A percentile compares a stretch with the other conserved stretches of the same genome.
Evolutionary conservation across 2,329 filamentous ascomycete species (phyloP).

Genomic region (Cladosporium sp.): DNA sequence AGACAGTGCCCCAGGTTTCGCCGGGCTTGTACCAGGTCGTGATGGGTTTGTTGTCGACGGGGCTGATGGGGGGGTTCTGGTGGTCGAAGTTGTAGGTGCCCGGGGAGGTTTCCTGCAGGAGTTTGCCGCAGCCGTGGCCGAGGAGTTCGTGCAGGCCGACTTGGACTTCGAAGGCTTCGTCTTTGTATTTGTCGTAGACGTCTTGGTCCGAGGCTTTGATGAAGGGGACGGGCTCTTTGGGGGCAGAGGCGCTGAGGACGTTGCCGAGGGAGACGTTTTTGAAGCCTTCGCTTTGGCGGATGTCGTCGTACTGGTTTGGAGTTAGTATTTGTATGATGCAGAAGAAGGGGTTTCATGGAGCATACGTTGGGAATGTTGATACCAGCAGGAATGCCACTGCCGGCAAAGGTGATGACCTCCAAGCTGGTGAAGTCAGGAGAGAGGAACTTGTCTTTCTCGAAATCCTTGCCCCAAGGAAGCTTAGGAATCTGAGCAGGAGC

Average conservation of each 20-base stretch:
- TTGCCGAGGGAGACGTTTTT: conserved; percentile 94
- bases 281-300: conserved; percentile 78
- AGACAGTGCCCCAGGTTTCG: conserved; percentile 91
- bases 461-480: conserved; percentile 79
- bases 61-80: conserved; percentile 73
- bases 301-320: conserved; percentile 62
- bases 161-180: conserved; percentile 88
- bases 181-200: conserved; percentile 76
- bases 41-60: conserved; percentile 71
- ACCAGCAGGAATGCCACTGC: conserved; percentile 58
- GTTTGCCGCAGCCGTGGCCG: conserved; percentile 87
- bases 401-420: conserved; percentile 79
- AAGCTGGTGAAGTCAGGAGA: conserved; percentile 94
- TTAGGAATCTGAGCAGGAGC: conserved; percentile 82
- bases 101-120: conserved; percentile 80
- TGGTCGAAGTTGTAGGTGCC: conserved; percentile 86
- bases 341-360: background rate
- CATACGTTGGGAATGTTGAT: conserved; percentile 12
- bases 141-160: conserved; percentile 89
- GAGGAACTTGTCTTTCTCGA: conserved; percentile 94
- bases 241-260: conserved; percentile 82
- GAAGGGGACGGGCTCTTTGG: conserved; percentile 88
- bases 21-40: conserved; percentile 89
- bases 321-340: conserved; percentile 24
- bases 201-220: conserved; percentile 73